A percentile compares a stretch with the other conserved stretches of the same genome.
Evolutionary conservation across 345 rosid genomes (phyloP).

Genomic region (Eucalyptus curtisii): DNA sequence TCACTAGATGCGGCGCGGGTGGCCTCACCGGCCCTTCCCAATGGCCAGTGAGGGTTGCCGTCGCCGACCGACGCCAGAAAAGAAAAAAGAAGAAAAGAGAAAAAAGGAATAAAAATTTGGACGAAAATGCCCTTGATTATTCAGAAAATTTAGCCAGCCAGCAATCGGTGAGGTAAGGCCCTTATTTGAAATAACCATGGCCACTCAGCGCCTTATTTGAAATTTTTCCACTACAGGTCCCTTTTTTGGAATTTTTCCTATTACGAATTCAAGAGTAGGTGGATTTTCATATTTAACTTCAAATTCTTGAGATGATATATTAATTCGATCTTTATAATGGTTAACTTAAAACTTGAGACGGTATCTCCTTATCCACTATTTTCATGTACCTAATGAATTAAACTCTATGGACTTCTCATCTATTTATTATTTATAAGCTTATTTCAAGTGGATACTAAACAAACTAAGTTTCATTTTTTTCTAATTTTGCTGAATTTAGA

Average conservation of each 20-base stretch:
- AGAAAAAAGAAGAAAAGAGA: too few species aligned
- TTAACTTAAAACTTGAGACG: neutral
- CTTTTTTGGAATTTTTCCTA: too few species aligned
- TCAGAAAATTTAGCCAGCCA: rapidly evolving
- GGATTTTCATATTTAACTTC: neutral
- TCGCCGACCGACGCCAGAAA: rapidly evolving
- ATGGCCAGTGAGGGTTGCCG: too few species aligned
- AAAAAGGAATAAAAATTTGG: rapidly evolving
- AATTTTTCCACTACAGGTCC: too few species aligned
- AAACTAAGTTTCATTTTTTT: neutral
- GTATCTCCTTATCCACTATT: neutral
- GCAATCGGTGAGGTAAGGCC: rapidly evolving
- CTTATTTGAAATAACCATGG: too few species aligned
- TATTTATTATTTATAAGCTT: neutral
- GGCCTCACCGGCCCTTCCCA: too few species aligned
- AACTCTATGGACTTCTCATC: neutral
- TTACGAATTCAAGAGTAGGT: neutral
- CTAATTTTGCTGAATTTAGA: neutral
- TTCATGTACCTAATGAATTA: neutral
- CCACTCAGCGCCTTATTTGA: too few species aligned
- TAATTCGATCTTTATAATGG: neutral
- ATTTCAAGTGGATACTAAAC: neutral
- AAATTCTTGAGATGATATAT: neutral
- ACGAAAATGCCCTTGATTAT: rapidly evolving
- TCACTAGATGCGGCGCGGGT: rapidly evolving